Evolutionary conservation across 345 rosid genomes (phyloP), one percentile per base, ranked within the genome.

Genomic region (Crucihimalaya himalaica): DNA sequence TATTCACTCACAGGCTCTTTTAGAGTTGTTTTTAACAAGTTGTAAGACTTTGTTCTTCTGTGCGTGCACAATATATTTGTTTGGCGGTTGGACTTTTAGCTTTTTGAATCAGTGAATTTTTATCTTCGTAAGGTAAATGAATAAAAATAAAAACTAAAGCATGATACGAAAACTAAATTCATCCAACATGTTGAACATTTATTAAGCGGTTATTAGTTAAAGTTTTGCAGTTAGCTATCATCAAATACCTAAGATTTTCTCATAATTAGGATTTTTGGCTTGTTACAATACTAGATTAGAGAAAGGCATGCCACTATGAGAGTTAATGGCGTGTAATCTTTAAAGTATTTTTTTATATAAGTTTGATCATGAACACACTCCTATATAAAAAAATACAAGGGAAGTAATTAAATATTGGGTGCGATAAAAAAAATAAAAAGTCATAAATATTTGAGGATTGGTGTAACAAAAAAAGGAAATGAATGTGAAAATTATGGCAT

Each of bases 1-100:
- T 57, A 31, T 31, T 58, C 60, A 70, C 6, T 57, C 66, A 57
- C 66, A 57, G 16, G 73, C 54, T 29, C 27, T 10, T 13, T 3
- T 27, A 40, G 8, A 54, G 19, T 6, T 37, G 16, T 37, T 35
- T 34, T 34, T 25, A 42, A 14, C 25, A 52, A 56, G 61, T 56
- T 56, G 23, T 15, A 16, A 16, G 14, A n/a, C 20, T 27, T 8
- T 52, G 18, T 37, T 66, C n/a, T 25, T 18, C 5, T 9, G 34
- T 34, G 47, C 4, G 10, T 35, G 39, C 12, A 20, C 46, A 50
- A 21, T 31, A 3, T 3, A 34, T 11, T 52, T 37, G 18, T 52
- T 34, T 35, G 27, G 18, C 28, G 20, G 62, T 54, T 68, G 45
- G 29, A 32, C 0, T 52, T 37, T 52, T 23, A 52, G 35, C 35